Evolutionary conservation across 495 filamentous ascomycete species (phyloP).

Genomic region (Tuber microsphaerosporum): DNA sequence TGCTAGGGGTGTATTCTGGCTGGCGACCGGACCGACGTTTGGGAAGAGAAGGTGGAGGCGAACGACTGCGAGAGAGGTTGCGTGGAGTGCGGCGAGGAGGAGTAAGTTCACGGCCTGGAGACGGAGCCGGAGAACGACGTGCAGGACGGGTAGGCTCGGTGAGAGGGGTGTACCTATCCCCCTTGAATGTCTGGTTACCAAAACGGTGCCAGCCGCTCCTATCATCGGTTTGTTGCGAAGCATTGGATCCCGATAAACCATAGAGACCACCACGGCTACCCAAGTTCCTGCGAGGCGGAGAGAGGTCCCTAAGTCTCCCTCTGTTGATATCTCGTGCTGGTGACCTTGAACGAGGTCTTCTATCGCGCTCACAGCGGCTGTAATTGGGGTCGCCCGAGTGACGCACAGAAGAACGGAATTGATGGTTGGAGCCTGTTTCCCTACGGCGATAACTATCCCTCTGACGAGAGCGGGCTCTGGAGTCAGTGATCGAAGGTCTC

Average conservation of each 20-base stretch:
- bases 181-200: background rate
- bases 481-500: background rate
- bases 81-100: background rate
- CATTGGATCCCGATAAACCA: background rate
- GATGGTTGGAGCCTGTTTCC: background rate
- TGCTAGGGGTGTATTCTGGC: background rate
- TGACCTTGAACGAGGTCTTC: background rate
- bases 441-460: background rate
- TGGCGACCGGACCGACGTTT: background rate
- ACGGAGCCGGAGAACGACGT: background rate
- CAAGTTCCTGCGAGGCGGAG: background rate
- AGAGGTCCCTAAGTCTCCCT: background rate
- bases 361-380: background rate
- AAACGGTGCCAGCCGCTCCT: background rate
- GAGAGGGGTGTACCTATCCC: background rate
- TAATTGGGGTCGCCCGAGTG: background rate
- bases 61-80: background rate
- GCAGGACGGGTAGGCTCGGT: background rate
- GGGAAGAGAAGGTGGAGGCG: background rate
- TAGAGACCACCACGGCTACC: background rate
- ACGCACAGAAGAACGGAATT: background rate
- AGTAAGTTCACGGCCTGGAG: background rate
- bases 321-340: background rate
- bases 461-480: background rate
- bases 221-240: background rate